phyloP scores from a whole-genome alignment of 1,284 basidiomycete genomes.

The Trichosporon sp. region DNA sequence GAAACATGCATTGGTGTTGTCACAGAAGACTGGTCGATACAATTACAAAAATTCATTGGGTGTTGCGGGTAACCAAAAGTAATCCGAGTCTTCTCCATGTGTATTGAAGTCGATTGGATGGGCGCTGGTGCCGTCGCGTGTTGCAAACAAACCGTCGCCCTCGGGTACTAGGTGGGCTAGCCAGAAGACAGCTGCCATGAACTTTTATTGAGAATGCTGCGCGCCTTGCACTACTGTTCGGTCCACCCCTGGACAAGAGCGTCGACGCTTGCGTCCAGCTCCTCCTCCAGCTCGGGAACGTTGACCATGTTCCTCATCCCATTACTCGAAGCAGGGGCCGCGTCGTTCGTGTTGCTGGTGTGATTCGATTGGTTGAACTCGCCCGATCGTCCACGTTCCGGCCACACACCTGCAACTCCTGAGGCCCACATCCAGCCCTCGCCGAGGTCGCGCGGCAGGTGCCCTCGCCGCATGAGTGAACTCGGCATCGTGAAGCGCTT shows the following conservation, averaged over 20 bases:
- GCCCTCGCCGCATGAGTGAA: conserved; percentile 24
- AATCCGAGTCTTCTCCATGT: background rate
- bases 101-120: background rate
- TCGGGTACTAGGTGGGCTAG: no score
- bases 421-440: conserved; percentile 35
- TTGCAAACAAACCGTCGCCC: background rate
- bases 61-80: background rate
- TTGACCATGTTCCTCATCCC: background rate
- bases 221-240: background rate
- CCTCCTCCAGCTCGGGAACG: conserved; percentile 6
- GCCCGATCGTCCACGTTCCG: background rate
- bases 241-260: conserved; percentile 20
- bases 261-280: conserved; percentile 13
- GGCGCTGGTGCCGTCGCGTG: no score
- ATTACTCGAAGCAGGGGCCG: background rate
- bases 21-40: background rate
- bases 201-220: background rate
- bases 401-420: conserved; percentile 19
- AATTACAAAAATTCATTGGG: background rate
- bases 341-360: background rate
- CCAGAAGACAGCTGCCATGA: background rate
- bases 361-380: background rate
- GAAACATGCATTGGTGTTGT: background rate
- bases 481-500: conserved; percentile 26
- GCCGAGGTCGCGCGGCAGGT: conserved; percentile 24